Evolutionary conservation across 2,329 filamentous ascomycete species (phyloP).

Genomic region (Claviceps cyperi): DNA sequence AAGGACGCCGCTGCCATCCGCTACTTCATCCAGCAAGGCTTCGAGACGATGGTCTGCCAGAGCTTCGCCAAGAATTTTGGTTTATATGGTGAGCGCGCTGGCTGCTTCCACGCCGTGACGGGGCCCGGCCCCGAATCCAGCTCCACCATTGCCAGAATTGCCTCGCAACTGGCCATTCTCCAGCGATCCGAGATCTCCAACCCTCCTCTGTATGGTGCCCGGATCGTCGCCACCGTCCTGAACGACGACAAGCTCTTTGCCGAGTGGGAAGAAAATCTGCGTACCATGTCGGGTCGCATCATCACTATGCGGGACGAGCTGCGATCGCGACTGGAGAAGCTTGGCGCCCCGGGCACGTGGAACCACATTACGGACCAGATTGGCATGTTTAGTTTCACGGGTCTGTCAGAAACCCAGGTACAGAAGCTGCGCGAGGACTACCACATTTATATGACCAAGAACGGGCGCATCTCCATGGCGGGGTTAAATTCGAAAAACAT

Average conservation of each 20-base stretch:
- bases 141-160: conserved; percentile 48
- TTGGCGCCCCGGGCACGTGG: conserved; percentile 81
- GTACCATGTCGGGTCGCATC: conserved; percentile 91
- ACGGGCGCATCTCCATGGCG: conserved; percentile 95
- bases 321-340: conserved; percentile 64
- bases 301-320: conserved; percentile 76
- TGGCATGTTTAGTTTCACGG: conserved; percentile 97
- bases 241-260: conserved; percentile 71
- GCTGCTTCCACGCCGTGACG: conserved; percentile 89
- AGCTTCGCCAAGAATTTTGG: conserved; percentile 98
- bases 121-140: conserved; percentile 53
- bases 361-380: conserved; percentile 98
- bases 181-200: conserved; percentile 97
- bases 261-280: conserved; percentile 85
- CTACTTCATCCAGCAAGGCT: conserved; percentile 85
- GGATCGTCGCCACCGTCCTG: conserved; percentile 71
- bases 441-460: conserved; percentile 92
- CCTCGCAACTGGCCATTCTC: conserved; percentile 80
- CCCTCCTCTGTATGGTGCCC: conserved; percentile 84
- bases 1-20: conserved; percentile 85
- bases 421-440: conserved; percentile 51
- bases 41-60: conserved; percentile 78
- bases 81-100: conserved; percentile 89
- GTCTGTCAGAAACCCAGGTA: conserved; percentile 61
- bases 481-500: conserved; percentile 88